These are phyloP conservation scores for Pichia sp. DNA, from an alignment of 1,139 yeast species.

Conservation along the genomic window DNA sequence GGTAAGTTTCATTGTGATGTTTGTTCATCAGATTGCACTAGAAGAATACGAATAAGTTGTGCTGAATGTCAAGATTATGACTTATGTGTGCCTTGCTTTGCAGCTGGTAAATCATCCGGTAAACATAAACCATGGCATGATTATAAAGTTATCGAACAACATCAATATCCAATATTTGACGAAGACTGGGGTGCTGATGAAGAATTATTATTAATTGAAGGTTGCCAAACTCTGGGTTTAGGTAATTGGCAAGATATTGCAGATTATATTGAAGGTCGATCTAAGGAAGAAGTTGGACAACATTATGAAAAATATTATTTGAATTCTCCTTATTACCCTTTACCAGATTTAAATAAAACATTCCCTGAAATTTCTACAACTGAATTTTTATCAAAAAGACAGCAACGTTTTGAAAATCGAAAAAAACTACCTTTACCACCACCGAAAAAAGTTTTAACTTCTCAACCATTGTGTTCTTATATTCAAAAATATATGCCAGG, in stretches of 20 bases:
- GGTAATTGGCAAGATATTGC: constrained; percentile 98
- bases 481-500: constrained; percentile 99
- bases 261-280: constrained; percentile 88
- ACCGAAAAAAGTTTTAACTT: constrained; percentile 80
- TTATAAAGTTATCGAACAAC: constrained; percentile 87
- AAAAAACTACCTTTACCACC: constrained; percentile 65
- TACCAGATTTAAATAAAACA: constrained; percentile 70
- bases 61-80: constrained; percentile 93
- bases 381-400: constrained; percentile 64
- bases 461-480: constrained; percentile 95
- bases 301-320: constrained; percentile 75
- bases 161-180: constrained; percentile 87
- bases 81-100: constrained; percentile 92
- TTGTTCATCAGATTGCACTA: constrained; percentile 90
- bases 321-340: constrained; percentile 66
- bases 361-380: constrained; percentile 59
- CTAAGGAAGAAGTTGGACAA: constrained; percentile 82
- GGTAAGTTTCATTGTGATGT: constrained; percentile 85
- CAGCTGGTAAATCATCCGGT: constrained; percentile 73
- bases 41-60: constrained; percentile 83
- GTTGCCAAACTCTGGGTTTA: constrained; percentile 80
- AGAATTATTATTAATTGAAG: constrained; percentile 80
- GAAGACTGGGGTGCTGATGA: constrained; percentile 99
- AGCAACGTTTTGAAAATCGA: constrained; percentile 61
- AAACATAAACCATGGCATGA: constrained; percentile 94